Evolutionary conservation across 768 basidiomycete species (phyloP).

Genomic region (Suillus subalutaceus): DNA sequence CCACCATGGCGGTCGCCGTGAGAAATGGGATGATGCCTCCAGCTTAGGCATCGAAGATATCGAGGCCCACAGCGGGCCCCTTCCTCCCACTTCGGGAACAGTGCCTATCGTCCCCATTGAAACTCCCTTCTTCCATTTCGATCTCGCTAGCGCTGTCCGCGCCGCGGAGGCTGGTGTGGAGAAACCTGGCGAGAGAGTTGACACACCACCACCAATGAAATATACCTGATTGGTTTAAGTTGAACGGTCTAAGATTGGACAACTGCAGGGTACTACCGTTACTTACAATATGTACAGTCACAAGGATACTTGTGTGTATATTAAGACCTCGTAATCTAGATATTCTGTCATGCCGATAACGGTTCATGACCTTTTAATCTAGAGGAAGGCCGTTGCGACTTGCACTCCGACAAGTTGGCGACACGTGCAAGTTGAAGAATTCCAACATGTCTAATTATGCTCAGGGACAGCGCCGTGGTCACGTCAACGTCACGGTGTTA

Average conservation of each 20-base stretch:
- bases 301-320: background rate
- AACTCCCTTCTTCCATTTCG: slow-evolving; percentile 93
- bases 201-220: background rate
- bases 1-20: slow-evolving; percentile 47
- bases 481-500: no score
- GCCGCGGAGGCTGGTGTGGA: slow-evolving; percentile 57
- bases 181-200: background rate
- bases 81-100: slow-evolving; percentile 6
- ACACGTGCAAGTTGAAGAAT: background rate
- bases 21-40: slow-evolving; percentile 18
- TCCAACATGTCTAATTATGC: background rate
- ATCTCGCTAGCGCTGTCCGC: slow-evolving; percentile 69
- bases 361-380: background rate
- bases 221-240: background rate
- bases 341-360: background rate
- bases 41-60: slow-evolving; percentile 28
- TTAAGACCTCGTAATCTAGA: background rate
- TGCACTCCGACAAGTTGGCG: background rate
- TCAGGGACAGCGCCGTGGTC: background rate
- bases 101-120: slow-evolving; percentile 48
- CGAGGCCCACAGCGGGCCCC: slow-evolving; percentile 29
- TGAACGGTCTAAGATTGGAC: background rate
- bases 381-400: background rate
- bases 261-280: background rate
- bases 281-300: background rate